These are phyloP conservation scores for Hanseniaspora lachancei DNA, from an alignment of 805 yeast genomes.

Conservation along the genomic window DNA sequence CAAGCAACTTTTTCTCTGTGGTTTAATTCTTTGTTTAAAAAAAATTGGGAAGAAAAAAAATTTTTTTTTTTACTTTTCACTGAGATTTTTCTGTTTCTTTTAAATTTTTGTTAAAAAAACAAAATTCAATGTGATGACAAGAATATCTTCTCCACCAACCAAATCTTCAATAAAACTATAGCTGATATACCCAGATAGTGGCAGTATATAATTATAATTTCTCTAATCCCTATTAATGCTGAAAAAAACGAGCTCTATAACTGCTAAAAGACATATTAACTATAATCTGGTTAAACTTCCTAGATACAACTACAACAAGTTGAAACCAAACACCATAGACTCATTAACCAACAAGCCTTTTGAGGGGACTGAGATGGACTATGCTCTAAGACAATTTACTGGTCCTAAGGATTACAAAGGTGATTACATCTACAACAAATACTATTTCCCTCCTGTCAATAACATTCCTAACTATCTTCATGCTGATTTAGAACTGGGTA, in stretches of 20 bases:
- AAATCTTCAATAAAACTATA: no score
- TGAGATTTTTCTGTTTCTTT: no score
- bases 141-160: no score
- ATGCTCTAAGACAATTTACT: conserved; percentile 56
- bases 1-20: no score
- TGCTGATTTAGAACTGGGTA: conserved; percentile 37
- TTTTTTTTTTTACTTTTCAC: no score
- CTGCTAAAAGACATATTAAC: conserved; percentile 1
- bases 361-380: conserved; percentile 43
- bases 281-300: neutral
- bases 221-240: no score
- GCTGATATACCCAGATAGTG: no score
- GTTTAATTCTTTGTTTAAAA: no score
- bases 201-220: no score
- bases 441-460: conserved; percentile 51
- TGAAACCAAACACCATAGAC: conserved; percentile 4
- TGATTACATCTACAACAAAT: conserved; percentile 63
- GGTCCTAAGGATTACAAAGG: conserved; percentile 81
- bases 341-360: conserved; percentile 24
- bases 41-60: no score
- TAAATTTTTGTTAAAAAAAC: no score
- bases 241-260: neutral
- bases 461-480: conserved; percentile 63
- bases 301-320: neutral
- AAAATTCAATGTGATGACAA: no score